Base-by-base conservation (phyloP, 164 flowering plant genomes). In the Chloranthus sessilifolius region DNA sequence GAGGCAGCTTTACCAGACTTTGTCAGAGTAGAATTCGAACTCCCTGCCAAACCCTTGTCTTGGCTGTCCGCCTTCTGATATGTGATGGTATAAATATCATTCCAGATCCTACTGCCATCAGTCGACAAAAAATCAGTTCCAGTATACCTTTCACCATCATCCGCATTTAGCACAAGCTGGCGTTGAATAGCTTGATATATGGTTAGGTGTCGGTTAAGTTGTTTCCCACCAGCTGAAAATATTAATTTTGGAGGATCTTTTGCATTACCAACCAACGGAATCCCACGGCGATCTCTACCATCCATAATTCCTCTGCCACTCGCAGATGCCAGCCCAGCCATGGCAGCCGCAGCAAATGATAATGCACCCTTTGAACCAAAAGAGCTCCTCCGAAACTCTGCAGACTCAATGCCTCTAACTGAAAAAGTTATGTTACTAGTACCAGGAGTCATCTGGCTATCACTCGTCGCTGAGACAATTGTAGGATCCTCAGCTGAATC, bases 301-400 rank as follows among this genome's bases (percentile, higher is more conserved):
- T 82, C 94, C 62, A 83, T 72, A 17, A 76, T 50, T 53, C 95
- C 92, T 75, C 92, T 74, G 53, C 77, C 76, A 62, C 80, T 75
- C 19, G 80, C 79, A 50, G 99, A 75, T 50, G 89, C 70, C 65
- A 84, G 84, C 30, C 96, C 96, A 59, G 95, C 88, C 95, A 86
- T 92, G 12, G 96, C 95, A 62, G 95, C 96, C 50, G 99, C 95
- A 59, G 95, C 96, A 77, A 86, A 88, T 41, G 95, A 83, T 91
- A 88, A 79, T 25, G 81, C 88, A 53, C 99, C 95, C 68, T 77
- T 82, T 30, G 99, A 78, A 60, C 80, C 79, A 60, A 68, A 82
- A 48, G 88, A 68, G 62, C 55, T 67, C 21, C 76, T 68, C 58
- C 82, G 62, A 52, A 76, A 73, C 29, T 85, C 95, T 35, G 70